These are phyloP conservation scores for Closterium sp. DNA, from an alignment of 139 green algal genomes.

Conservation along the genomic window DNA sequence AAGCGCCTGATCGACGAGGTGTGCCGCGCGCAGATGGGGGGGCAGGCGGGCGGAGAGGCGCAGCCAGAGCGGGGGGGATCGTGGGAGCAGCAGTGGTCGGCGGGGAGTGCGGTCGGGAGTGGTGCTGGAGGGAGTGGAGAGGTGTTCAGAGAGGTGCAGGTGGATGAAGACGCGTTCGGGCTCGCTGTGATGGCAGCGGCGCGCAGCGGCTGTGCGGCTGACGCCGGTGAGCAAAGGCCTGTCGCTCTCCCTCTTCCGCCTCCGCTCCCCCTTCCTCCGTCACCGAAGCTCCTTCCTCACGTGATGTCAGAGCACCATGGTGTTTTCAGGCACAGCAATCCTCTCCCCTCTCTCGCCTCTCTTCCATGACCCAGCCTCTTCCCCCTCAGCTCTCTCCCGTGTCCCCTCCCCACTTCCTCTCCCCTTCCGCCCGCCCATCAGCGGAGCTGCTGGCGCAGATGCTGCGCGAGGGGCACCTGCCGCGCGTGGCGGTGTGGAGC, in stretches of 20 bases:
- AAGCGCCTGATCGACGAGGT: background rate
- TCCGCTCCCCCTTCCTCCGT: background rate
- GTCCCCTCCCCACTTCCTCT: background rate
- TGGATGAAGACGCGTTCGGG: background rate
- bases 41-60: background rate
- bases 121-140: background rate
- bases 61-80: background rate
- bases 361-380: background rate
- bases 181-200: background rate
- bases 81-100: background rate
- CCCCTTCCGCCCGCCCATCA: background rate
- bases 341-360: background rate
- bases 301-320: background rate
- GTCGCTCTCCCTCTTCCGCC: background rate
- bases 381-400: background rate
- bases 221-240: background rate
- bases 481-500: slow-evolving; percentile 27
- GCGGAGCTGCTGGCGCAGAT: background rate
- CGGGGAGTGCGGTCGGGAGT: background rate
- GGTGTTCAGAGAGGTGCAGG: background rate
- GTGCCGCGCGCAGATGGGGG: background rate
- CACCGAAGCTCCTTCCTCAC: background rate
- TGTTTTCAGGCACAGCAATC: background rate
- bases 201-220: background rate
- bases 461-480: background rate